Conservation (phyloP, 139 green algal genomes). For the Tetradesmus obliquus region DNA sequence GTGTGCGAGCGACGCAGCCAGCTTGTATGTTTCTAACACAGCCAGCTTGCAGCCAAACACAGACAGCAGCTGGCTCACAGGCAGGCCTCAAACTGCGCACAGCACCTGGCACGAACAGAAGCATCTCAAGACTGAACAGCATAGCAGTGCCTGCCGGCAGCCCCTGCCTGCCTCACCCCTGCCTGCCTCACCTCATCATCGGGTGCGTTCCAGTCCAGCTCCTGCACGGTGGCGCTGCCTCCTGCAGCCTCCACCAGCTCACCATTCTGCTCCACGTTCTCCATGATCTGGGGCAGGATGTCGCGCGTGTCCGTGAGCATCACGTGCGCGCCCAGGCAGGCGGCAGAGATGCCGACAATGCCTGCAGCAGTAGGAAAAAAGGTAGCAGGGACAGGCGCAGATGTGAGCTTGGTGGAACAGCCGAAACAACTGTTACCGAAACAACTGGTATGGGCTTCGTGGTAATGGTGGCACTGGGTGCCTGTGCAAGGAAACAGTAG, state of each 20-base stretch:
- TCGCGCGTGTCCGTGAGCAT: slow-evolving; percentile 46
- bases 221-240: slow-evolving; percentile 42
- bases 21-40: neutral
- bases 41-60: no score
- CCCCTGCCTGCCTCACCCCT: neutral
- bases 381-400: neutral
- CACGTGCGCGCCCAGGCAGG: slow-evolving; percentile 40
- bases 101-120: no score
- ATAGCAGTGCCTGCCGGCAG: neutral
- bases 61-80: no score
- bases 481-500: neutral
- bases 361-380: neutral
- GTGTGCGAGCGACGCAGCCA: neutral
- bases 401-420: neutral
- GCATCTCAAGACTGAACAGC: no score
- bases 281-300: slow-evolving; percentile 36
- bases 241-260: slow-evolving; percentile 29
- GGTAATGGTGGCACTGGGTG: no score
- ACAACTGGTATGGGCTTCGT: neutral
- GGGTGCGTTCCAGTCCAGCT: slow-evolving; percentile 42
- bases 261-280: slow-evolving; percentile 32
- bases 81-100: no score
- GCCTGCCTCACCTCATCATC: slow-evolving; percentile 35
- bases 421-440: neutral
- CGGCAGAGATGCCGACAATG: slow-evolving; percentile 42